Percentiles rank a stretch among this genome's conserved stretches.
These are phyloP conservation scores for Lentinula edodes DNA, from an alignment of 768 basidiomycete species.

Conservation along the genomic window DNA sequence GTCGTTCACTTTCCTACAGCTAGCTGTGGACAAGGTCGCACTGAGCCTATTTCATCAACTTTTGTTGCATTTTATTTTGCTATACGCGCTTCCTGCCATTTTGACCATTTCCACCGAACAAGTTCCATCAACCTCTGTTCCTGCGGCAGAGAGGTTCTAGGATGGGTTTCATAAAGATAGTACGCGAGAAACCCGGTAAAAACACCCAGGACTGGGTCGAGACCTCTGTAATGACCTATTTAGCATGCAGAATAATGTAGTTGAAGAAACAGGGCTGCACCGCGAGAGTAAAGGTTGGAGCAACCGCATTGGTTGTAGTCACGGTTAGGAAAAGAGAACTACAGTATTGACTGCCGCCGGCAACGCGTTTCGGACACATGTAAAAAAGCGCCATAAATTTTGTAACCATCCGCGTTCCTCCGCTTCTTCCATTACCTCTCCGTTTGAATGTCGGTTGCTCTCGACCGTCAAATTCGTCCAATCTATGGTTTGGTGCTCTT, in stretches of 20 bases:
- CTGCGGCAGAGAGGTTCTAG: conserved; percentile 56
- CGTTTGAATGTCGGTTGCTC: conserved; percentile 49
- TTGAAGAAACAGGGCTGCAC: conserved; percentile 24
- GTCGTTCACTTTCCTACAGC: not conserved
- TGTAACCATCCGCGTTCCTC: conserved; percentile 1
- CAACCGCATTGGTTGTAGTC: conserved; percentile 21
- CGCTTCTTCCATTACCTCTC: conserved; percentile 10
- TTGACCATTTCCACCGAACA: conserved; percentile 62
- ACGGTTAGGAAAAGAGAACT: not conserved
- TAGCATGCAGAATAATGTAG: not conserved
- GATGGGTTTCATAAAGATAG: conserved; percentile 76
- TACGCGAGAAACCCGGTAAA: conserved; percentile 77
- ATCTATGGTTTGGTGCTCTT: conserved; percentile 58
- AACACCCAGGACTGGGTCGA: conserved; percentile 72
- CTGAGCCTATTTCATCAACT: not conserved
- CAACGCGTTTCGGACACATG: not conserved
- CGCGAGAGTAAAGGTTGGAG: conserved; percentile 49
- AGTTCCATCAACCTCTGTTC: conserved; percentile 53
- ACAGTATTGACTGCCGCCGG: not conserved
- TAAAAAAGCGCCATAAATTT: not conserved
- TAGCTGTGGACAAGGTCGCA: too few species aligned
- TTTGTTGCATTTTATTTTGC: not conserved
- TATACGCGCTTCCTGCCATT: conserved; percentile 16
- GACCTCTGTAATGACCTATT: conserved; percentile 31
- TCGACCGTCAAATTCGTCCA: conserved; percentile 80